Evolutionary conservation across 164 flowering plant genomes (phyloP).

Genomic region (Magnolia changhungtana): DNA sequence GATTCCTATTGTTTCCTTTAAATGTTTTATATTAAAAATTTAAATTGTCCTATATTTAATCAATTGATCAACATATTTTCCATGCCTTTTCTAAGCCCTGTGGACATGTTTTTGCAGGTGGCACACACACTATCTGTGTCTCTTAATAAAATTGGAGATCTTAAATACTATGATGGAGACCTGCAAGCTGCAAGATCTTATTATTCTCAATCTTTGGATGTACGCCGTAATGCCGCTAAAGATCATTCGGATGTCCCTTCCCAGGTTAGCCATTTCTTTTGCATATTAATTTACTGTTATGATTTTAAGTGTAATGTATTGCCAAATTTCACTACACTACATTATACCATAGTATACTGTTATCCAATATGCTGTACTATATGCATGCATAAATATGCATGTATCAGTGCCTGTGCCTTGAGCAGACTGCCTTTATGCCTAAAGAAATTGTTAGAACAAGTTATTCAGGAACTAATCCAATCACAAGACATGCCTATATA

Average conservation of each 20-base stretch:
- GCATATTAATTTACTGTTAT: not conserved
- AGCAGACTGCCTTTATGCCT: not conserved
- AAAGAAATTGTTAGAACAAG: not conserved
- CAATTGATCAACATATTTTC: not conserved
- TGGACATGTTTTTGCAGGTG: slow-evolving; percentile 42
- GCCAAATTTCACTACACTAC: no score
- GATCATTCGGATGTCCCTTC: slow-evolving; percentile 47
- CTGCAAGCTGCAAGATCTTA: slow-evolving; percentile 64
- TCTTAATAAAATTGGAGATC: slow-evolving; percentile 95
- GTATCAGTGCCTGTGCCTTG: not conserved
- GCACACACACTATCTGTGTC: slow-evolving; percentile 93
- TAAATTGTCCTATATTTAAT: not conserved
- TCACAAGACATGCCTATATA: not conserved
- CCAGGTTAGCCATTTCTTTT: slow-evolving; percentile 47
- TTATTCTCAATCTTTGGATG: slow-evolving; percentile 69
- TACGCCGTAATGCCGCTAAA: slow-evolving; percentile 77
- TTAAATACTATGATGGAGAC: slow-evolving; percentile 85
- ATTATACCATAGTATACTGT: not conserved
- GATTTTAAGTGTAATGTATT: not conserved
- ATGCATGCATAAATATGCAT: not conserved
- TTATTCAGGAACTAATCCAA: not conserved
- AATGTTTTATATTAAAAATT: not conserved
- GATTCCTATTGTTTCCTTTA: slow-evolving; percentile 10
- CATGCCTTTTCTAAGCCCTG: slow-evolving; percentile 2
- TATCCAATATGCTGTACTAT: not conserved